Evolutionary conservation across 768 basidiomycete species (phyloP).

Genomic region (Tylopilus rubrobrunneus): DNA sequence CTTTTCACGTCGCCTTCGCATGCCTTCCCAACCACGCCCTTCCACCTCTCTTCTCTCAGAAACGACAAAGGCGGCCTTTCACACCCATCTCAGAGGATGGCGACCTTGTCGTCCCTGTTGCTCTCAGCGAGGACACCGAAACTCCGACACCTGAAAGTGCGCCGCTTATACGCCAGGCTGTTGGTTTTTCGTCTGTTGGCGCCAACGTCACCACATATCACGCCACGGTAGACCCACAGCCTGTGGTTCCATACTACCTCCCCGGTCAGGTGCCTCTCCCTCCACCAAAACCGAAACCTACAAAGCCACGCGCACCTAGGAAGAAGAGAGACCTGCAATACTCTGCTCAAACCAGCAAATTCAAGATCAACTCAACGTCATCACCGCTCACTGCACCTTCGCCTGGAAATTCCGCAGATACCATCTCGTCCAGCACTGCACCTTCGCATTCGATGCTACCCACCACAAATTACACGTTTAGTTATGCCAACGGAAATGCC

Average conservation of each 20-base stretch:
- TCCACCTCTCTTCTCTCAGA: slow-evolving; percentile 24
- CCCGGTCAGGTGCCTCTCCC: slow-evolving; percentile 46
- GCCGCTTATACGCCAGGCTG: slow-evolving; percentile 57
- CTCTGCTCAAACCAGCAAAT: slow-evolving; percentile 45
- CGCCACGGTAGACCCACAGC: slow-evolving; percentile 20
- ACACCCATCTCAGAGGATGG: slow-evolving; percentile 53
- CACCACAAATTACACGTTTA: not conserved
- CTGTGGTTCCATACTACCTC: slow-evolving; percentile 37
- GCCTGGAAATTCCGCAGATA: slow-evolving; percentile 3
- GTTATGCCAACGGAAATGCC: slow-evolving; percentile 3
- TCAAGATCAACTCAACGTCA: slow-evolving; percentile 39
- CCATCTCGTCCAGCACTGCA: not conserved
- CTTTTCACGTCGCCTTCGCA: not conserved
- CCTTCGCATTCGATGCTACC: slow-evolving; percentile 3
- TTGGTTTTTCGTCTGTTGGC: slow-evolving; percentile 43
- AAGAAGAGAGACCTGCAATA: slow-evolving; percentile 38
- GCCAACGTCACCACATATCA: slow-evolving; percentile 30
- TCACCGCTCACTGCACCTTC: slow-evolving; percentile 33
- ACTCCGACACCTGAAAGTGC: slow-evolving; percentile 43
- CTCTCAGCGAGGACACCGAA: slow-evolving; percentile 37
- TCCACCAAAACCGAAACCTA: slow-evolving; percentile 24
- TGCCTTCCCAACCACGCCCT: not conserved
- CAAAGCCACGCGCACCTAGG: slow-evolving; percentile 23
- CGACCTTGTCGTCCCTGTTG: slow-evolving; percentile 36
- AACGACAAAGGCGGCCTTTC: slow-evolving; percentile 44